phyloP scores from a whole-genome alignment of 1,284 basidiomycete genomes.

The Stereum hirsutum region DNA sequence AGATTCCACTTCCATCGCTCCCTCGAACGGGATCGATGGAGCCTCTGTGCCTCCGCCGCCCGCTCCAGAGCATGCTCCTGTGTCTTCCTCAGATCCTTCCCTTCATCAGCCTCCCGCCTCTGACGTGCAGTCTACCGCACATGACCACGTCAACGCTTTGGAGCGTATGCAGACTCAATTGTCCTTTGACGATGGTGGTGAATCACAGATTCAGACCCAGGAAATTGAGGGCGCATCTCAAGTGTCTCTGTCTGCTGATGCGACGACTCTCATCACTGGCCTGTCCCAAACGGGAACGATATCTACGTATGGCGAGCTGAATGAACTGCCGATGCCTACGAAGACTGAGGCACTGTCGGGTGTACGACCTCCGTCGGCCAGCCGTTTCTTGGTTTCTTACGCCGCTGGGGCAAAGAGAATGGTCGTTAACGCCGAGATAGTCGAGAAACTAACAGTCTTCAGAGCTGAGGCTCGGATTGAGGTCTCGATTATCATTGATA shows the following conservation, averaged over 20 bases:
- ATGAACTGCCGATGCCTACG: conserved; percentile 7
- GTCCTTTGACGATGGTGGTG: conserved; percentile 2
- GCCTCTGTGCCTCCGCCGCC: no score
- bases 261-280: conserved; percentile 9
- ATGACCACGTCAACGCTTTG: no score
- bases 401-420: conserved; percentile 81
- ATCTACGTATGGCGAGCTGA: conserved; percentile 10
- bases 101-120: no score
- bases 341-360: conserved; percentile 14
- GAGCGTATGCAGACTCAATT: no score
- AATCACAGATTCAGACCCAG: conserved; percentile 10
- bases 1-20: no score
- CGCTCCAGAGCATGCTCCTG: no score
- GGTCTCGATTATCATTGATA: conserved; percentile 55
- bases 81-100: no score
- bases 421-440: conserved; percentile 82
- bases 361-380: conserved; percentile 50
- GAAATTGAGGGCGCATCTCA: conserved; percentile 8
- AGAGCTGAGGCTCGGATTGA: conserved; percentile 83
- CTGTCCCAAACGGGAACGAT: no score
- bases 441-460: conserved; percentile 74
- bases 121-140: no score
- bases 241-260: conserved; percentile 12
- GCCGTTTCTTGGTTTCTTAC: conserved; percentile 90
- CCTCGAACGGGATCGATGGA: no score